Evolutionary conservation across 2,329 filamentous ascomycete species (phyloP).

Genomic region (Fusarium clavum): DNA sequence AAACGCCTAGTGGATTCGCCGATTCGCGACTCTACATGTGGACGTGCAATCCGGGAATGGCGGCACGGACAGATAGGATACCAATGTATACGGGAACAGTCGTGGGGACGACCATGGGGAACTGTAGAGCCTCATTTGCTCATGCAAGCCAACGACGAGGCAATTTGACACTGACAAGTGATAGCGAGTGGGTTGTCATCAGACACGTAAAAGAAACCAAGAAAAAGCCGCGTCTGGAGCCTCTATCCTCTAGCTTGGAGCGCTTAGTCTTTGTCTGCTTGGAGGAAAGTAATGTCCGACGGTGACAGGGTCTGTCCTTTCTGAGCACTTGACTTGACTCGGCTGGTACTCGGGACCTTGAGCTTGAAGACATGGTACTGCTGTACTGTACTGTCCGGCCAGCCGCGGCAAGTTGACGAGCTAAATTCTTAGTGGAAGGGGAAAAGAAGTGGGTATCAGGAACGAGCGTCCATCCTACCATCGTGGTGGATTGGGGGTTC

Average conservation of each 20-base stretch:
- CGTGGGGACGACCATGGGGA: slow-evolving; percentile 25
- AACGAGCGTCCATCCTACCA: slow-evolving; percentile 31
- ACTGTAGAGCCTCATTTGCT: slow-evolving; percentile 44
- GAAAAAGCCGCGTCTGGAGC: slow-evolving; percentile 41
- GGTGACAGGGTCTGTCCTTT: slow-evolving; percentile 40
- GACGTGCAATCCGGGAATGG: slow-evolving; percentile 40
- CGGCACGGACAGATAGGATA: slow-evolving; percentile 46
- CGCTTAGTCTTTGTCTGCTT: slow-evolving; percentile 28
- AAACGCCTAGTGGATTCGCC: slow-evolving; percentile 8
- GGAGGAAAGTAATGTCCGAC: slow-evolving; percentile 44
- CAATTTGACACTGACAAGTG: slow-evolving; percentile 37
- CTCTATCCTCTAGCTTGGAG: slow-evolving; percentile 32
- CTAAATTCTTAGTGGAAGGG: slow-evolving; percentile 27
- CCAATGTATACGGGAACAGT: slow-evolving; percentile 14
- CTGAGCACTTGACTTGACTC: slow-evolving; percentile 31
- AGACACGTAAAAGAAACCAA: slow-evolving; percentile 46
- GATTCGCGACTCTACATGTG: slow-evolving; percentile 28
- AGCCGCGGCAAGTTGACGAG: slow-evolving; percentile 44
- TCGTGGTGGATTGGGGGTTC: slow-evolving; percentile 29
- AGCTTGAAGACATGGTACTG: slow-evolving; percentile 23
- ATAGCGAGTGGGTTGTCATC: slow-evolving; percentile 45
- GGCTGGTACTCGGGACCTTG: slow-evolving; percentile 26
- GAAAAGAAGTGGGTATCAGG: slow-evolving; percentile 40
- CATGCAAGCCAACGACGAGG: slow-evolving; percentile 27
- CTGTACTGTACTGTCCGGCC: slow-evolving; percentile 23